These are phyloP conservation scores for Acanthamoeba royreba DNA, from an alignment of 208 protist species.

Conservation along the genomic window DNA sequence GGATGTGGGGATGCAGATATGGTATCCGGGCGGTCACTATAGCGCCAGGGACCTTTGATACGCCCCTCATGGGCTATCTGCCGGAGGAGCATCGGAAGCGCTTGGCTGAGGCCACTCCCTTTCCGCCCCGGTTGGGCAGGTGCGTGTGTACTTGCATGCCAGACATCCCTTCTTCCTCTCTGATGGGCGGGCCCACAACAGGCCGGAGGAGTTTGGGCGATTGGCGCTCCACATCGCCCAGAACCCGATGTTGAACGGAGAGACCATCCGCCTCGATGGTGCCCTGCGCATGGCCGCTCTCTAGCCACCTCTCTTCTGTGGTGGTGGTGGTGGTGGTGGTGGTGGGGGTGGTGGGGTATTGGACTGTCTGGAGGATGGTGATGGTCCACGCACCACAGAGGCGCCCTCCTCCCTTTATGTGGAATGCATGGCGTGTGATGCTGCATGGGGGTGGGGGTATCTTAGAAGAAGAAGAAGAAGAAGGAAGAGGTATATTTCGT, in stretches of 20 bases:
- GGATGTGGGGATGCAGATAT: slow-evolving; percentile 71
- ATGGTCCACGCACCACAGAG: no score
- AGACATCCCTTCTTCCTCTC: no score
- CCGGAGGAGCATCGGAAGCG: slow-evolving; percentile 55
- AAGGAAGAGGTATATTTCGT: no score
- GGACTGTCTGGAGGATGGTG: no score
- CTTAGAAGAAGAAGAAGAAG: no score
- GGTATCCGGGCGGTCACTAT: slow-evolving; percentile 84
- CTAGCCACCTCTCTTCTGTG: no score
- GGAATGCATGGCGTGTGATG: no score
- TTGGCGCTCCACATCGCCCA: slow-evolving; percentile 77
- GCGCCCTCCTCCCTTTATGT: no score
- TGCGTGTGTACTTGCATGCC: background rate
- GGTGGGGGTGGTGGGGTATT: no score
- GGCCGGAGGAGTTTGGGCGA: slow-evolving; percentile 80
- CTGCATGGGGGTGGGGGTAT: no score
- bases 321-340: no score
- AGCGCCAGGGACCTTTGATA: slow-evolving; percentile 80
- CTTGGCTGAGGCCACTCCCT: slow-evolving; percentile 75
- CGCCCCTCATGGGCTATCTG: slow-evolving; percentile 75
- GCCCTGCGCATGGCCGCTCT: slow-evolving; percentile 54
- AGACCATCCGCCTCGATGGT: slow-evolving; percentile 72
- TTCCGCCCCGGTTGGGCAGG: slow-evolving; percentile 21
- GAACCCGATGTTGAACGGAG: slow-evolving; percentile 85
- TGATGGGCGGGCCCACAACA: no score